Evolutionary conservation across 169 alveolate species (phyloP).

Genomic region (Eimeria maxima): DNA sequence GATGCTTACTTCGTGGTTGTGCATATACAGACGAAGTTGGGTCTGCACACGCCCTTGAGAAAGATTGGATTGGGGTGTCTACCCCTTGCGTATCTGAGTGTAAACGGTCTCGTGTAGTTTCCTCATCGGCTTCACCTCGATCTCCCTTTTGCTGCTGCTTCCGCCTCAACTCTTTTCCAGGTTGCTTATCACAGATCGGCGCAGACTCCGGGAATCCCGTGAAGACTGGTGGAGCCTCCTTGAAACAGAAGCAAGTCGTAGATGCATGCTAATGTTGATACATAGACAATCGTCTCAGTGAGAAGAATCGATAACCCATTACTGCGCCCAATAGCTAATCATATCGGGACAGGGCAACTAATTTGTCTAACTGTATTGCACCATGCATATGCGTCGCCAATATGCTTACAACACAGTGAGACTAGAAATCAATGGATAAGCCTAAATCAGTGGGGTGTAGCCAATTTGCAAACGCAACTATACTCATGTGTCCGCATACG

Average conservation of each 20-base stretch:
- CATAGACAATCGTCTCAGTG: background rate
- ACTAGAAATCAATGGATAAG: background rate
- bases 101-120: background rate
- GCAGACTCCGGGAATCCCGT: conserved; percentile 24
- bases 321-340: background rate
- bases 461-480: background rate
- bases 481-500: background rate
- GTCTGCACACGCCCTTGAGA: background rate
- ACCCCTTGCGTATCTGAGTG: conserved; percentile 12
- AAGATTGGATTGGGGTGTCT: background rate
- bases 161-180: background rate
- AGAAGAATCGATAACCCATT: background rate
- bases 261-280: background rate
- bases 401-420: background rate
- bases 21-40: background rate
- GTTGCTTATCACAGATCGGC: background rate
- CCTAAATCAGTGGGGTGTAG: background rate
- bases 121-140: conserved; percentile 1
- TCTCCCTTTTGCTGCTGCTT: conserved; percentile 12
- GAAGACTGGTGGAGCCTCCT: conserved; percentile 71
- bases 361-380: background rate
- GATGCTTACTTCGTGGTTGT: conserved; percentile 3
- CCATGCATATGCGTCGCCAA: background rate
- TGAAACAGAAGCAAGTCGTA: background rate
- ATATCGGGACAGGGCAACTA: background rate